These are phyloP conservation scores for Aspergillus chevalieri DNA, from an alignment of 2,329 filamentous ascomycete species.

Conservation along the genomic window DNA sequence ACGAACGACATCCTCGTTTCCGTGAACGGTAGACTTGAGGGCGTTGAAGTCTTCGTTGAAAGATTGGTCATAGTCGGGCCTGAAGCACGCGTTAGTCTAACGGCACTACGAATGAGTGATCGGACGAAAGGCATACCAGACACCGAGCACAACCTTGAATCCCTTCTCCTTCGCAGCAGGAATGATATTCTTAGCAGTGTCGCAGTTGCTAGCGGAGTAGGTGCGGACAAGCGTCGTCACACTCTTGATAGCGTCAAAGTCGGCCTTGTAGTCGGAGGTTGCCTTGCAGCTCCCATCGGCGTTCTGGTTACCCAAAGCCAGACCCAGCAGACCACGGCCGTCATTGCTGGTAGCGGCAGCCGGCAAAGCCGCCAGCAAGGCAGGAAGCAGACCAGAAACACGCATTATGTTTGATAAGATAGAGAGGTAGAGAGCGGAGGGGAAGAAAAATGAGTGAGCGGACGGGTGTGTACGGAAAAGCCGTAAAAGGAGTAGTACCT, in stretches of 20 bases:
- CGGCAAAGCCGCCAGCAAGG: slow-evolving; percentile 40
- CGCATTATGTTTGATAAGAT: slow-evolving; percentile 35
- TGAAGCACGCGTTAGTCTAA: slow-evolving; percentile 15
- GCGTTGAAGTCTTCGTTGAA: slow-evolving; percentile 57
- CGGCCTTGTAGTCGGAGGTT: slow-evolving; percentile 56
- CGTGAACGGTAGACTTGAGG: slow-evolving; percentile 40
- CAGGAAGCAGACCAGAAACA: slow-evolving; percentile 34
- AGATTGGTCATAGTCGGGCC: slow-evolving; percentile 58
- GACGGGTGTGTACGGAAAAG: not conserved
- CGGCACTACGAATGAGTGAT: slow-evolving; percentile 1
- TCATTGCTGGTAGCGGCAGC: slow-evolving; percentile 32
- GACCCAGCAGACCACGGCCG: slow-evolving; percentile 52
- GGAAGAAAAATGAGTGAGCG: not conserved
- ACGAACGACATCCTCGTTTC: slow-evolving; percentile 55
- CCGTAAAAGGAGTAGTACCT: too few relatives aligned
- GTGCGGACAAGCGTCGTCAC: slow-evolving; percentile 56
- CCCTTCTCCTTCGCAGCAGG: slow-evolving; percentile 60
- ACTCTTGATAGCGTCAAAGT: slow-evolving; percentile 56
- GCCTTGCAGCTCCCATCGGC: slow-evolving; percentile 57
- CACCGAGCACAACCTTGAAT: slow-evolving; percentile 63
- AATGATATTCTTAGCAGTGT: slow-evolving; percentile 56
- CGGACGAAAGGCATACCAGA: slow-evolving; percentile 49
- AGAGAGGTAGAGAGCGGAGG: not conserved
- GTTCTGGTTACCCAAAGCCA: slow-evolving; percentile 61
- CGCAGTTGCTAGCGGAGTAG: slow-evolving; percentile 62